phyloP scores from a whole-genome alignment of 768 basidiomycete genomes.

The Naematelia encephala region DNA sequence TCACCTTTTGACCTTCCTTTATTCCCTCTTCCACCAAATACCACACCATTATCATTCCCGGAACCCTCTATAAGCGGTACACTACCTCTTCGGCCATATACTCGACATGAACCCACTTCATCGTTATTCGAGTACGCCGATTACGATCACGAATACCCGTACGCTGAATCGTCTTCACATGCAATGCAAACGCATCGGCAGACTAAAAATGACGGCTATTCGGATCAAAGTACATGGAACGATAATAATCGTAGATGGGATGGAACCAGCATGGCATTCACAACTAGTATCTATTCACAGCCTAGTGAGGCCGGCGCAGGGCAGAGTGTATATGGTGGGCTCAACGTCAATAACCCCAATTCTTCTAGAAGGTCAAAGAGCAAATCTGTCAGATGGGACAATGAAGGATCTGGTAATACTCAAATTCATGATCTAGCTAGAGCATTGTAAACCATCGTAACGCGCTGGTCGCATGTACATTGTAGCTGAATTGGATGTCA shows the following conservation, averaged over 20 bases:
- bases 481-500: not conserved
- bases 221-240: no score
- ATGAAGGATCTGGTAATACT: not conserved
- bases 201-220: no score
- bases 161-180: no score
- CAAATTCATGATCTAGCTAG: not conserved
- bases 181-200: no score
- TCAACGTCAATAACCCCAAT: no score
- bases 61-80: no score
- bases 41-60: no score
- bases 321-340: not conserved
- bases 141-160: not conserved
- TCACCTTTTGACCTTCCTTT: no score
- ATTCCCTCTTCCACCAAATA: no score
- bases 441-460: not conserved
- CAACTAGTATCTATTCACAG: not conserved
- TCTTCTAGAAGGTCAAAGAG: not conserved
- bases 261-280: not conserved
- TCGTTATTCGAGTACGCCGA: constrained; percentile 7
- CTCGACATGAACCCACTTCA: constrained; percentile 5
- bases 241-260: not conserved
- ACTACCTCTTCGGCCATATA: no score
- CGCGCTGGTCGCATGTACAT: not conserved
- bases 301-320: not conserved
- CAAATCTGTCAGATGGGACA: not conserved